Conservation (phyloP, 2,329 filamentous ascomycete species). For the Cladosporium velox region DNA sequence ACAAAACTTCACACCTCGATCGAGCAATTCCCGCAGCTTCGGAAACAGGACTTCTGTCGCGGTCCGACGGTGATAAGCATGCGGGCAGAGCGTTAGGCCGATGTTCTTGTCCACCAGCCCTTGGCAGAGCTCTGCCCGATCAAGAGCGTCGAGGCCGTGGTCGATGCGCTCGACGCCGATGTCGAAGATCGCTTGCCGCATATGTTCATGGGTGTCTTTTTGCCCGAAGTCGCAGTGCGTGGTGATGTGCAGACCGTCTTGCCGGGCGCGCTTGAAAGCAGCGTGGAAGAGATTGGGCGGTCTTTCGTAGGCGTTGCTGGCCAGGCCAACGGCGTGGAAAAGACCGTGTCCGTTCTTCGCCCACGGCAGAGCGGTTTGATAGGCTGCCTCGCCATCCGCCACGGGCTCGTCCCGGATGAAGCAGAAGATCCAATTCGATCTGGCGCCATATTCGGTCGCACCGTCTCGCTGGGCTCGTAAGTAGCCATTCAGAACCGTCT, state of each 20-base stretch:
- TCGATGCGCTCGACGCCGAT: neutral
- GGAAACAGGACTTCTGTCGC: slow-evolving; percentile 1
- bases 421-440: slow-evolving; percentile 12
- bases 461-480: neutral
- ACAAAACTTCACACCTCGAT: neutral
- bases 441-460: neutral
- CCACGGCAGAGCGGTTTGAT: neutral
- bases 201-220: slow-evolving; percentile 12
- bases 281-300: neutral
- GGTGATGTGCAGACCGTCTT: slow-evolving; percentile 6
- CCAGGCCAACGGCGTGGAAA: neutral
- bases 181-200: slow-evolving; percentile 4
- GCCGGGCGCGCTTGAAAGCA: neutral
- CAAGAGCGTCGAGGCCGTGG: neutral
- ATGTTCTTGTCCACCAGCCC: neutral
- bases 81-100: neutral
- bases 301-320: slow-evolving; percentile 5
- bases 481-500: neutral
- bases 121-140: neutral
- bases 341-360: neutral
- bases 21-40: neutral
- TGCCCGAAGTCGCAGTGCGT: slow-evolving; percentile 7
- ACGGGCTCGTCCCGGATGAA: slow-evolving; percentile 3
- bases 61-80: slow-evolving; percentile 5
- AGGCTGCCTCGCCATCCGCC: slow-evolving; percentile 1